Evolutionary conservation across 441 rosid species (phyloP), one percentile per base, ranked within the genome.

Genomic region (Bruguiera hainesii): DNA sequence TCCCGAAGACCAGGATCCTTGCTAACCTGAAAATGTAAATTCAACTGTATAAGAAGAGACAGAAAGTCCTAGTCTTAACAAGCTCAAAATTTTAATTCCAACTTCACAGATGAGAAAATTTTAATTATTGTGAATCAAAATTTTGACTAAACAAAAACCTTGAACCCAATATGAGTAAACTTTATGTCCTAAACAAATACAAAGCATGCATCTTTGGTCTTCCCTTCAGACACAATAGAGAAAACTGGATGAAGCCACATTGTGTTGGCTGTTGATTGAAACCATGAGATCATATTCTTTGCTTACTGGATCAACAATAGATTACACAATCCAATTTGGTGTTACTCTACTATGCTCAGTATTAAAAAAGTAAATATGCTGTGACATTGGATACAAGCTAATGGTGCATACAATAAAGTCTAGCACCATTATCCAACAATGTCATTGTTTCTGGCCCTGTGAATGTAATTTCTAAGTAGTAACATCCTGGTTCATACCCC

Each of bases 1-100:
- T 92, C 98, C 66, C 95, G 65, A 13, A 92, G 73, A 33, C 78
- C 86, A 55, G 70, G 77, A 75, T 89, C 95, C 74, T 83, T 77
- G 63, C 81, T 67, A 58, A 92, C 98, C 98, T 91, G 74, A 71
- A 68, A 60, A 37, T 50, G 56, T 61, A 63, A 74, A 21, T 39
- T 20, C 66, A 65, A 25, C n/a, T 13, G 48, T 11, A 11, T 42
- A 11, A 42, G 48, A 11, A 42, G 15, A 42, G 18, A 11, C 16
- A 11, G 48, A 42, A 42, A 42, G 16, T 42, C 16, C 4, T 42
- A 42, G 48, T 42, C 48, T 42, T 42, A 42, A 11, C 48, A 42
- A 42, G 48, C 48, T 42, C 48, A 42, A 42, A 42, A 42, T 42
- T 42, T 42, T 3, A 42, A 3, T 42, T 13, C 18, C 48, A 42